Conservation (phyloP, 257 asterid genomes). For the Plantago major region DNA sequence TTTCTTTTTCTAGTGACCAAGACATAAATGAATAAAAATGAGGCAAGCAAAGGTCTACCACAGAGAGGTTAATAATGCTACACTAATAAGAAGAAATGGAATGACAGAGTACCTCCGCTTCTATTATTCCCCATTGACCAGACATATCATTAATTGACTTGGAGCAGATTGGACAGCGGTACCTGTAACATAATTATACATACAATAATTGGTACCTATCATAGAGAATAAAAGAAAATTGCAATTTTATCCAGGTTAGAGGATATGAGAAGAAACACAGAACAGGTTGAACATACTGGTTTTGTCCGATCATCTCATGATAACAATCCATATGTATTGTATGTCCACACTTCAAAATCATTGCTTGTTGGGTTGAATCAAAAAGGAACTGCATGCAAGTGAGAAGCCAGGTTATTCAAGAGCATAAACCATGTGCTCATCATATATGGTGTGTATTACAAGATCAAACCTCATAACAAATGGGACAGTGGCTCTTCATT, state of each 20-base stretch:
- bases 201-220: background rate
- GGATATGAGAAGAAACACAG: background rate
- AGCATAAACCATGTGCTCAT: slow-evolving; percentile 7
- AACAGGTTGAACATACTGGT: slow-evolving; percentile 53
- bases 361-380: slow-evolving; percentile 70
- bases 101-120: slow-evolving; percentile 56
- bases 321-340: slow-evolving; percentile 76
- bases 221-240: background rate
- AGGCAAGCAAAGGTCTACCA: background rate
- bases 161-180: slow-evolving; percentile 89
- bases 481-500: slow-evolving; percentile 91
- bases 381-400: slow-evolving; percentile 67
- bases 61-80: background rate
- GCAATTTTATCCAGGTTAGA: background rate
- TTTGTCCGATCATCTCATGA: slow-evolving; percentile 50
- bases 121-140: slow-evolving; percentile 58
- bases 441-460: slow-evolving; percentile 9
- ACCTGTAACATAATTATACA: slow-evolving; percentile 39
- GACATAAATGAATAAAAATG: background rate
- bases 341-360: slow-evolving; percentile 83
- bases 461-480: slow-evolving; percentile 75
- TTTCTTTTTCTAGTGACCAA: no score
- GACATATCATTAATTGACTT: slow-evolving; percentile 70
- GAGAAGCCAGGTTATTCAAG: background rate
- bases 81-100: slow-evolving; percentile 12